Evolutionary conservation across 2,329 filamentous ascomycete genomes (phyloP).

Genomic region (Cytospora leucostoma): DNA sequence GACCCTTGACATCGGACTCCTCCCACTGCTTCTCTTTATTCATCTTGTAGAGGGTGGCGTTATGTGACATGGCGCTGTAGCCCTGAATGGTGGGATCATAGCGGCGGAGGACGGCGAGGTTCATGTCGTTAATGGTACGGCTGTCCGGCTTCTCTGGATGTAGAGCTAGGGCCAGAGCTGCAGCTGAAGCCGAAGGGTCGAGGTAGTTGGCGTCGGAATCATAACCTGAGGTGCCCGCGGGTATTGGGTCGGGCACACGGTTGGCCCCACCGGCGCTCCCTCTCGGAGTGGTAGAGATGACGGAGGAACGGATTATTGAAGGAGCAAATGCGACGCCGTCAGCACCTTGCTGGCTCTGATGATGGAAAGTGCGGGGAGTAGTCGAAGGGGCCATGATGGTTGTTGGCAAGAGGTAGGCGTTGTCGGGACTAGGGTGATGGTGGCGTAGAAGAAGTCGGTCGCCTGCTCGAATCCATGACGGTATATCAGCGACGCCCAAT

Average conservation of each 20-base stretch:
- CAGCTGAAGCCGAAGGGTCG: slow-evolving; percentile 32
- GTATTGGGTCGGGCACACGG: not conserved
- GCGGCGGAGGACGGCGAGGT: slow-evolving; percentile 79
- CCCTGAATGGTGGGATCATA: slow-evolving; percentile 73
- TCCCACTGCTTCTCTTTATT: slow-evolving; percentile 72
- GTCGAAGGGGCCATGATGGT: slow-evolving; percentile 47
- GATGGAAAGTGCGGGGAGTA: slow-evolving; percentile 39
- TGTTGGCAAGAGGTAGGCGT: not conserved
- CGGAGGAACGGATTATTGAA: slow-evolving; percentile 1
- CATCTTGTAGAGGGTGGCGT: slow-evolving; percentile 85
- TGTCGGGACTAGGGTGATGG: not conserved
- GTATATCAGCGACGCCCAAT: not conserved
- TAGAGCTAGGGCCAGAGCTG: slow-evolving; percentile 35
- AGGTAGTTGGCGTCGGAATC: slow-evolving; percentile 63
- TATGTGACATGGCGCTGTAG: slow-evolving; percentile 80
- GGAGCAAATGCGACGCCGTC: slow-evolving; percentile 15
- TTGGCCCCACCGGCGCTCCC: not conserved
- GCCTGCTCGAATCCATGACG: not conserved
- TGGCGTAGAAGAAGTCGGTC: not conserved
- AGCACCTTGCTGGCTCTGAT: slow-evolving; percentile 33
- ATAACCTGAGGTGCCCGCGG: slow-evolving; percentile 55
- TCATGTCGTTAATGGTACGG: slow-evolving; percentile 82
- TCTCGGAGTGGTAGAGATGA: slow-evolving; percentile 5
- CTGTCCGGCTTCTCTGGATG: slow-evolving; percentile 57
- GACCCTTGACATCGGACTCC: slow-evolving; percentile 82